Evolutionary conservation across 2,329 filamentous ascomycete genomes (phyloP).

Genomic region (Aspergillus intermedius): DNA sequence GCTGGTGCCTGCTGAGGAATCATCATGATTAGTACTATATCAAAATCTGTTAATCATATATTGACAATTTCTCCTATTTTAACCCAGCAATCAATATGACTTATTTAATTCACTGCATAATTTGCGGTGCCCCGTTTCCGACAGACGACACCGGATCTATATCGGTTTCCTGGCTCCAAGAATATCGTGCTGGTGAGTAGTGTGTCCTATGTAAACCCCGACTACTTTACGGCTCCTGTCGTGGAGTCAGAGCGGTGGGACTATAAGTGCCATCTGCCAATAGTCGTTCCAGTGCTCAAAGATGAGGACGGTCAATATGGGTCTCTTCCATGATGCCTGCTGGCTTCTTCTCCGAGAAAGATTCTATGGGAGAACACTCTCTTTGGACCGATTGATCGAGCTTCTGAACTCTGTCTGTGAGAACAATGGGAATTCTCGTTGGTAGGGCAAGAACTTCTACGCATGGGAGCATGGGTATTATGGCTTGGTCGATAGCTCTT

Average conservation of each 20-base stretch:
- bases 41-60: no score
- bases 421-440: neutral
- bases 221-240: neutral
- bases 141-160: no score
- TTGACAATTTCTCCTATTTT: no score
- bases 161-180: no score
- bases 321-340: constrained; percentile 7
- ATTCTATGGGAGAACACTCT: neutral
- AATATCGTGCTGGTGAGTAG: no score
- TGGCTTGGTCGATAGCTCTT: neutral
- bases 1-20: no score
- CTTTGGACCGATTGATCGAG: neutral
- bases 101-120: no score
- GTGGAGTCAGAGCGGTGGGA: neutral
- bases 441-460: neutral
- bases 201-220: no score
- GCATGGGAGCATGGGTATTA: neutral
- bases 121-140: no score
- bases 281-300: neutral
- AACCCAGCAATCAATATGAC: no score
- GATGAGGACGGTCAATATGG: neutral
- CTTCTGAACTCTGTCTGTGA: neutral
- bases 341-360: constrained; percentile 1
- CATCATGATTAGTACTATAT: no score
- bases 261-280: neutral